Evolutionary conservation across 2,329 filamentous ascomycete genomes (phyloP).

Genomic region (Talaromyces piceae): DNA sequence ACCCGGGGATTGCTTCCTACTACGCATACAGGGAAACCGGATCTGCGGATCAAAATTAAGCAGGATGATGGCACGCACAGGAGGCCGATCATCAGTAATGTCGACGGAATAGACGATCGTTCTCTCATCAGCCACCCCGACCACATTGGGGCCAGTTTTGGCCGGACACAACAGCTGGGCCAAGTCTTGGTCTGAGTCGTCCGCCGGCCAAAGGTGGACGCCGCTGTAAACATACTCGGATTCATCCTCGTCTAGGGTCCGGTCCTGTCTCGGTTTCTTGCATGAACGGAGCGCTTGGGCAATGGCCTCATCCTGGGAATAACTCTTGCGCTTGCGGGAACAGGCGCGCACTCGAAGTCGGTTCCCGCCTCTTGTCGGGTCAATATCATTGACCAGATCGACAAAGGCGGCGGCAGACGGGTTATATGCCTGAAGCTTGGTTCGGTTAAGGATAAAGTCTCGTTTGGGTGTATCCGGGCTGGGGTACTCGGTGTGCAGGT

Average conservation of each 20-base stretch:
- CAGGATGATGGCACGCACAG: conserved; percentile 28
- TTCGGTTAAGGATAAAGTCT: conserved; percentile 39
- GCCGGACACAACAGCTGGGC: conserved; percentile 33
- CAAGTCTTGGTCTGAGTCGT: conserved; percentile 31
- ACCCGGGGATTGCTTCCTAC: neutral
- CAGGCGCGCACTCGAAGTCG: conserved; percentile 35
- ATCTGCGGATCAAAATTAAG: conserved; percentile 35
- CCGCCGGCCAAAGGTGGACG: conserved; percentile 35
- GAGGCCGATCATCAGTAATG: conserved; percentile 1
- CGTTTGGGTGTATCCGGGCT: conserved; percentile 18
- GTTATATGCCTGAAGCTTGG: conserved; percentile 38
- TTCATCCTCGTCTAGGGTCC: conserved; percentile 25
- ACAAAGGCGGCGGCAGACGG: conserved; percentile 34
- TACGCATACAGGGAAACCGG: conserved; percentile 20
- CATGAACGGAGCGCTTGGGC: neutral
- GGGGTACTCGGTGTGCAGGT: conserved; percentile 35
- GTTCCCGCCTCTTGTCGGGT: conserved; percentile 21
- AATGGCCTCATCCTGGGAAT: conserved; percentile 25
- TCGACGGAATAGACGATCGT: conserved; percentile 35
- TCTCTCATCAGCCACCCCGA: conserved; percentile 32
- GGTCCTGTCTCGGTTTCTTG: neutral
- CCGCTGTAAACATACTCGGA: conserved; percentile 29
- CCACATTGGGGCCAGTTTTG: conserved; percentile 23
- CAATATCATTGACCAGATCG: conserved; percentile 37
- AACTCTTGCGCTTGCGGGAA: conserved; percentile 36